A percentile compares a stretch with the other conserved stretches of the same genome.
Evolutionary conservation across 352 stramenopile genomes (phyloP).

Genomic region (Globisporangium nunn): DNA sequence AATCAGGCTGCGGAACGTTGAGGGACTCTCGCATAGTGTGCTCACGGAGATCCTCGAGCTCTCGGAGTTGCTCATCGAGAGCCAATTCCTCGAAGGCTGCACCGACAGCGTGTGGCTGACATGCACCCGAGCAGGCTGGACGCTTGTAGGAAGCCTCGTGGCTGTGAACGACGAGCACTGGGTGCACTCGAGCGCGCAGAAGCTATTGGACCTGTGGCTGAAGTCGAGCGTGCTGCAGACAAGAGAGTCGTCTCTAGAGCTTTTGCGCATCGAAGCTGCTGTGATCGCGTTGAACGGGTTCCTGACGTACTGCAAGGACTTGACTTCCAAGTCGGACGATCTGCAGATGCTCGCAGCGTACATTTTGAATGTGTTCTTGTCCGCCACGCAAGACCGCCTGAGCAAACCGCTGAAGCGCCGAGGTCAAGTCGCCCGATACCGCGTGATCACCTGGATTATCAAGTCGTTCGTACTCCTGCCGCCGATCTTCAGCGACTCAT

Average conservation of each 20-base stretch:
- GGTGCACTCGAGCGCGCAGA: slow-evolving; percentile 42
- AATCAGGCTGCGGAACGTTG: slow-evolving; percentile 31
- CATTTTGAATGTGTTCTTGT: slow-evolving; percentile 64
- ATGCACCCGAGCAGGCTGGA: slow-evolving; percentile 81
- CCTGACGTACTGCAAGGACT: slow-evolving; percentile 26
- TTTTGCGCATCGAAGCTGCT: slow-evolving; percentile 77
- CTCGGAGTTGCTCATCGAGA: slow-evolving; percentile 67
- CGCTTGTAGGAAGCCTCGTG: slow-evolving; percentile 61
- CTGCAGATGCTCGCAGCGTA: slow-evolving; percentile 59
- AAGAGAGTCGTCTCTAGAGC: slow-evolving; percentile 72
- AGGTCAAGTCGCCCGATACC: slow-evolving; percentile 72
- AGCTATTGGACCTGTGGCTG: slow-evolving; percentile 65
- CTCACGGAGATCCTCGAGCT: slow-evolving; percentile 61
- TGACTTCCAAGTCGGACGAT: slow-evolving; percentile 23
- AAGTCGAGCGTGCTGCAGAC: slow-evolving; percentile 73
- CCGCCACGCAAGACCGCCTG: slow-evolving; percentile 48
- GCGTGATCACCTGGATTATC: slow-evolving; percentile 70
- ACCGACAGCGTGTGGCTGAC: slow-evolving; percentile 83
- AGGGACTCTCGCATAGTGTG: slow-evolving; percentile 41
- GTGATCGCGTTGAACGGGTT: slow-evolving; percentile 67
- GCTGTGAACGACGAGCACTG: slow-evolving; percentile 60
- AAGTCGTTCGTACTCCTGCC: slow-evolving; percentile 71
- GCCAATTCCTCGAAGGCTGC: slow-evolving; percentile 70
- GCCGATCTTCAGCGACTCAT: slow-evolving; percentile 76
- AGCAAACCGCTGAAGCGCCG: slow-evolving; percentile 72